Base-by-base conservation (phyloP, 2,329 filamentous ascomycete species). In the Aspergillus sp. region DNA sequence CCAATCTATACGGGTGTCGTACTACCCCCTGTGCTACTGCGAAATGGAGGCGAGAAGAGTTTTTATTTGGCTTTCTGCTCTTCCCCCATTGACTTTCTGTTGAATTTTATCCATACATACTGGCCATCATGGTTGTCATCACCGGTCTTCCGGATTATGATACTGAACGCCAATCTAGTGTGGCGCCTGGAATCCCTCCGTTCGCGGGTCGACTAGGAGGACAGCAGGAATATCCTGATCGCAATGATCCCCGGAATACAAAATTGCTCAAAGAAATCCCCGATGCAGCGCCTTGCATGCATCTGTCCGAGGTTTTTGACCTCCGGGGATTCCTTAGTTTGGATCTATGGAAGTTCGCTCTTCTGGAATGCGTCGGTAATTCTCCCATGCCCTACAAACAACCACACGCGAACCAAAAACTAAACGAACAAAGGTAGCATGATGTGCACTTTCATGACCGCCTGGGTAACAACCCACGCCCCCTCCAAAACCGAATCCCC, bases 281-380 rank as follows among this genome's bases (percentile, higher is more conserved):
- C 0, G 71, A 74, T 55, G 71, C 72, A 7, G 68, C 67, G 10
- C 70, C 71, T 4, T 66, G 62, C 22, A 67, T 74, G 64, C 60
- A 62, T 1, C 41, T 70, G 9, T 20, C 45, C 1, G 67, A 72
- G 44, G 49, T 66, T 20, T 58, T 74, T 37, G 60, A 67, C 43
- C 48, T 68, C 1, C 49, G 57, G 0, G 66, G 66, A 0, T 71
- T 74, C 19, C 35, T 51, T 1, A 62, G 64, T 32, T 17, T 53
- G 1, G 58, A 63, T 44, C 45, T 73, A 2, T 74, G 69, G 67
- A 73, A 71, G 47, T 67, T 68, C 2, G 70, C 68, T 2, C 33
- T 71, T 2, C 59, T 72, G 2, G 71, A 74, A 54, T 70, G 67
- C 19, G 49, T 72, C 7, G 68, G 66, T 64, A 53, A 6, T 15